Base-by-base conservation (phyloP, 352 stramenopile species). In the Globisporangium alternatum region DNA sequence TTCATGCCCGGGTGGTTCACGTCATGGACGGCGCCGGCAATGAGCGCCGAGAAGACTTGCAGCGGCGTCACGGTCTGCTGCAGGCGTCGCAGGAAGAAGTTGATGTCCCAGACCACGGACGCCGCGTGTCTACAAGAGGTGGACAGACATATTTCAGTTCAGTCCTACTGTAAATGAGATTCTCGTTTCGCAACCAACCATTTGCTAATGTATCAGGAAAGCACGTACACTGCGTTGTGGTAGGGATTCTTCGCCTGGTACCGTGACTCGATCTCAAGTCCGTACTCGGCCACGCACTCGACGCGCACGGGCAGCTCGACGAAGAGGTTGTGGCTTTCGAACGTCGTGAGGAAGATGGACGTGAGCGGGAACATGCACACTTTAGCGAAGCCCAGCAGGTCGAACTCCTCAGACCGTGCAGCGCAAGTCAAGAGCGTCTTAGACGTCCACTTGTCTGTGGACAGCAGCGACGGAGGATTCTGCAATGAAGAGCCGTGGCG, bases 21-120 rank as follows among this genome's bases (percentile, higher is more conserved):
- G 66, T 98, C 95, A 66, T 98, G 95, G 28, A 96, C 77, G 2
- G 95, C 75, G 4, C 86, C 91, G n/a, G 93, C 88, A 12, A 98
- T 62, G 1, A 98, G 66, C 13, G 96, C 80, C n/a, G 89, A 86
- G 39, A 91, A 81, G 12, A 89, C 43, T 22, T 93, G 79, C 3
- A 89, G 57, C 0, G 81, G 67, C 6, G 73, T 71, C 15, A 69
- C 71, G 7, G 68, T 60, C 2, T 73, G 66, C 37, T 85, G 68
- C 1, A 90, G 69, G 0, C 75, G 72, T 3, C 69, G 74, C 8
- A 93, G 68, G 41, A 92, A 83, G 22, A 83, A 83, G 57, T 91
- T 86, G 30, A 92, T 71, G 41, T 89, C 81, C 79, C 82, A 90
- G 10, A 90, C 74, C 9, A 92, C 85, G 10, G 81, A 86, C 47